Percentiles rank a stretch among this genome's conserved stretches.
Evolutionary conservation across 768 basidiomycete genomes (phyloP).

Genomic region (Mrakia frigida): DNA sequence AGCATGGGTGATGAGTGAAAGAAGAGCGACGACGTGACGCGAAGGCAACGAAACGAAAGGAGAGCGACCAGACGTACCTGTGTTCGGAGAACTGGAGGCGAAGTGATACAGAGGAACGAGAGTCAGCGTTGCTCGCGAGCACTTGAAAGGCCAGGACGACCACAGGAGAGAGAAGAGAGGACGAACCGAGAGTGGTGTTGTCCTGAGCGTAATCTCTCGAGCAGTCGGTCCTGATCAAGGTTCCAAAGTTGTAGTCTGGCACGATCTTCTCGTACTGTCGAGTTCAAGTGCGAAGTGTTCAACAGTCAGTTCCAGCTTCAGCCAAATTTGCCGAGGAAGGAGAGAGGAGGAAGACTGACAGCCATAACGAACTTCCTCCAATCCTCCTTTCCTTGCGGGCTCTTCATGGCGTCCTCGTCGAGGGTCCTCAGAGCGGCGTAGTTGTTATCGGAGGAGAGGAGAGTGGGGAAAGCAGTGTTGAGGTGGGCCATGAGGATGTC

Average conservation of each 20-base stretch:
- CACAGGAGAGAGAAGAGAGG: neutral
- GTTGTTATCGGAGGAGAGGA: constrained; percentile 44
- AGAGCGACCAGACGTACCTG: constrained; percentile 31
- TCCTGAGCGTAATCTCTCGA: constrained; percentile 76
- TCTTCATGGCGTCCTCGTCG: constrained; percentile 93
- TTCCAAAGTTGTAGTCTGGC: constrained; percentile 95
- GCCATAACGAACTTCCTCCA: constrained; percentile 81
- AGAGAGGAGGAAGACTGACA: constrained; percentile 33
- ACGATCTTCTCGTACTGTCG: constrained; percentile 75
- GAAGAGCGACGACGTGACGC: neutral
- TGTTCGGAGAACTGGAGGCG: constrained; percentile 37
- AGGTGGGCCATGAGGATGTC: constrained; percentile 84
- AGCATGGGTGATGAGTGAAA: neutral
- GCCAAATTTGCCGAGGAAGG: neutral
- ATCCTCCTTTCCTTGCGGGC: constrained; percentile 70
- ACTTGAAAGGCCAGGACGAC: neutral
- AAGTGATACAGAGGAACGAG: neutral
- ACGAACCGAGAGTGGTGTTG: constrained; percentile 88
- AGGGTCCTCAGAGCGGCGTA: constrained; percentile 53
- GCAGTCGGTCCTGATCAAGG: constrained; percentile 76
- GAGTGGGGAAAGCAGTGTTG: constrained; percentile 74
- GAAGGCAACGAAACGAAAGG: neutral
- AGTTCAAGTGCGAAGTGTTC: no score
- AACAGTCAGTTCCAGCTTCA: no score
- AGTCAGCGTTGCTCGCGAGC: neutral